phyloP scores from a whole-genome alignment of 768 basidiomycete genomes.

The Pleurotus djamor region DNA sequence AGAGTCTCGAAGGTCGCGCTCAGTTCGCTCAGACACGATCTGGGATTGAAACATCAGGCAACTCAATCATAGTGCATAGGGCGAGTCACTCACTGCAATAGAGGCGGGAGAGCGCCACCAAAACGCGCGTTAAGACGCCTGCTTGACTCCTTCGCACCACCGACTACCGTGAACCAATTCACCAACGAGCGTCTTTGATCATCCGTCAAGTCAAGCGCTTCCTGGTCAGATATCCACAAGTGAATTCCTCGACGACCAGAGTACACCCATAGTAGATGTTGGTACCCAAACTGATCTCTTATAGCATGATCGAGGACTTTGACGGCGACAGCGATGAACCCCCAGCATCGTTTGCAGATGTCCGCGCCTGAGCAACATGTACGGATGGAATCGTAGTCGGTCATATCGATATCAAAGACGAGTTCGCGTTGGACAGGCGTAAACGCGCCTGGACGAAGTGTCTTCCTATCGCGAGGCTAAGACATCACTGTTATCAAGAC shows the following conservation, averaged over 20 bases:
- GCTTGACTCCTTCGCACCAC: slow-evolving; percentile 74
- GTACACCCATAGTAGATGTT: slow-evolving; percentile 94
- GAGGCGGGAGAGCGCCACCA: slow-evolving; percentile 59
- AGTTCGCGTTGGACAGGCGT: slow-evolving; percentile 83
- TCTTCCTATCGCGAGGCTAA: slow-evolving; percentile 89
- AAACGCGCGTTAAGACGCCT: slow-evolving; percentile 80
- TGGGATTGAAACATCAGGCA: not conserved
- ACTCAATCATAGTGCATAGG: not conserved
- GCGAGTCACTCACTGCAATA: slow-evolving; percentile 53
- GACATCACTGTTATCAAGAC: not conserved
- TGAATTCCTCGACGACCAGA: slow-evolving; percentile 98
- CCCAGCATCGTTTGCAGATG: slow-evolving; percentile 94
- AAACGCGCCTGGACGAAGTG: slow-evolving; percentile 64
- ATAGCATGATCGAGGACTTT: slow-evolving; percentile 79
- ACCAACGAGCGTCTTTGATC: slow-evolving; percentile 87
- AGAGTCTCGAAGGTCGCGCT: slow-evolving; percentile 58
- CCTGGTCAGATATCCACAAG: slow-evolving; percentile 91
- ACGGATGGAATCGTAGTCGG: slow-evolving; percentile 94
- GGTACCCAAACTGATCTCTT: slow-evolving; percentile 88
- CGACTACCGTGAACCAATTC: slow-evolving; percentile 82
- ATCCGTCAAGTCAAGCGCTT: slow-evolving; percentile 88
- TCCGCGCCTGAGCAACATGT: slow-evolving; percentile 92
- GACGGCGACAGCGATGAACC: slow-evolving; percentile 90
- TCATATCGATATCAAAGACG: slow-evolving; percentile 99
- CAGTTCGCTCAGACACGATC: slow-evolving; percentile 49